Base-by-base conservation (phyloP, 345 rosid genomes). In the Euphorbia peplus region DNA sequence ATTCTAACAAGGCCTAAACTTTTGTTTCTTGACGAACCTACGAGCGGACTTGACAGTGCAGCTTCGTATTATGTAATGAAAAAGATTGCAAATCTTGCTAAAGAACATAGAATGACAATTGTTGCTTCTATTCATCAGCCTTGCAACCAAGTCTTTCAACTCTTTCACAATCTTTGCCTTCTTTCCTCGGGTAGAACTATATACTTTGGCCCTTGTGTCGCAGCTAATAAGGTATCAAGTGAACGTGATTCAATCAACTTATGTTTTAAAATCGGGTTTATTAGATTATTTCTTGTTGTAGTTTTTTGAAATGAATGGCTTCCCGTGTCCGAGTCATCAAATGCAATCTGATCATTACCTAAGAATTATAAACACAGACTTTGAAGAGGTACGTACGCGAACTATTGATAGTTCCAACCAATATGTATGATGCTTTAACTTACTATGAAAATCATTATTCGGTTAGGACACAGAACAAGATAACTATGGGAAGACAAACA, bases 41-140 rank as follows among this genome's bases (percentile, higher is more conserved):
- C 70, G 2, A 67, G 63, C 54, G 70, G 70, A 16, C 63, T 67
- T 26, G 70, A 67, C 29, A 67, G 70, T 67, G 70, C 70, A 5
- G 63, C 70, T 35, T 55, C 70, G 0, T 67, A 54, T 54, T 25
- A 55, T 55, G 62, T 67, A 0, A 67, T 55, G 63, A 67, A 41
- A 24, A 54, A 41, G 28, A 12, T 67, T 19, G 50, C 48, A 0
- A 41, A 39, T 9, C 63, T 67, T 39, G 63, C 26, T 25, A 39
- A 24, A 24, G 39, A 54, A 24, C 37, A 67, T 39, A 24, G 63
- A 10, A 55, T 67, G 70, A 67, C 70, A 14, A 25, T 56, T 25
- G 4, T 67, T 7, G 63, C 53, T 2, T 67, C 70, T 1, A 55
- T 67, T 24, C 70, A 67, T 55, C 70, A 67, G 57, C 70, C 70